Evolutionary conservation across 441 rosid genomes (phyloP).

Genomic region (Pelargonium fulgidum): DNA sequence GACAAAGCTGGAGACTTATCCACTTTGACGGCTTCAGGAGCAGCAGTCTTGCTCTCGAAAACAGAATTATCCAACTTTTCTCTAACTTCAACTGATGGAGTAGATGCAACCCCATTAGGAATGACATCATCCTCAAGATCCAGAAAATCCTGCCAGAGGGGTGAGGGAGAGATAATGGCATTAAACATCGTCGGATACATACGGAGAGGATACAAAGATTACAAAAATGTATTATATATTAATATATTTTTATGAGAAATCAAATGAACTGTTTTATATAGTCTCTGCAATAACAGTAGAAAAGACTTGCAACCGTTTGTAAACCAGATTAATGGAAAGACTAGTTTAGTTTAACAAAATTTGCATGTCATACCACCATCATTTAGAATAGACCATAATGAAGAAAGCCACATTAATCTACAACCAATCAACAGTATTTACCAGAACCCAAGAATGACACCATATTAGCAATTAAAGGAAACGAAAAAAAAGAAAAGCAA

Average conservation of each 20-base stretch:
- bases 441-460: neutral
- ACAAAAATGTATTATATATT: neutral
- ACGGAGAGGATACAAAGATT: neutral
- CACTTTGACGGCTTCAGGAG: conserved; percentile 29
- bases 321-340: no score
- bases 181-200: neutral
- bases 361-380: neutral
- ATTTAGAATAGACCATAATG: neutral
- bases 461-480: neutral
- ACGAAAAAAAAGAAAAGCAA: neutral
- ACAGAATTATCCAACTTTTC: conserved; percentile 29
- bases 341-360: neutral
- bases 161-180: neutral
- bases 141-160: conserved; percentile 48
- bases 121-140: conserved; percentile 63
- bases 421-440: neutral
- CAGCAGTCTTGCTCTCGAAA: conserved; percentile 24
- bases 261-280: no score
- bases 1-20: conserved; percentile 31
- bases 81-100: conserved; percentile 25
- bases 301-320: no score
- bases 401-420: neutral
- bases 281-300: no score
- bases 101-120: conserved; percentile 26
- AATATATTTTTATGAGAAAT: neutral